Percentiles rank a stretch among this genome's conserved stretches.
phyloP scores from a whole-genome alignment of 257 asterid genomes.

The Lavandula angustifolia region DNA sequence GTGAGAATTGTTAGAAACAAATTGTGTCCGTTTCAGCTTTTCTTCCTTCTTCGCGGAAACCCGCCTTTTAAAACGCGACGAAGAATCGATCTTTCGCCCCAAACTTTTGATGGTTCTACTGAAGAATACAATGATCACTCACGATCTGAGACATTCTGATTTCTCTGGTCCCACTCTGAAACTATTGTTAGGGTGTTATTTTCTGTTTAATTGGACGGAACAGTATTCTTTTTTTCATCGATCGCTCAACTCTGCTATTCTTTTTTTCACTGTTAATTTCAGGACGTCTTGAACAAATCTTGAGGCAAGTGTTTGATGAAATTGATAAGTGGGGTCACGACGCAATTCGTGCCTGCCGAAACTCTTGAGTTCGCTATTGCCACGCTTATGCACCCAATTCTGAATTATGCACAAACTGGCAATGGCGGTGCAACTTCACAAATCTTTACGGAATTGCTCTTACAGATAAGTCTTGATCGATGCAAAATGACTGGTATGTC shows the following conservation, averaged over 20 bases:
- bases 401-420: slow-evolving; percentile 37
- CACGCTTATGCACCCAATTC: slow-evolving; percentile 56
- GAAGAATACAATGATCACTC: slow-evolving; percentile 31
- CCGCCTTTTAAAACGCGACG: slow-evolving; percentile 52
- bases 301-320: slow-evolving; percentile 63
- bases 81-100: slow-evolving; percentile 55
- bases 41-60: slow-evolving; percentile 63
- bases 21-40: slow-evolving; percentile 54
- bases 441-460: slow-evolving; percentile 72
- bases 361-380: slow-evolving; percentile 40
- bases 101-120: slow-evolving; percentile 31
- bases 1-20: slow-evolving; percentile 8
- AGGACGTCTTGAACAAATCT: slow-evolving; percentile 75
- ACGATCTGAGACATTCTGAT: slow-evolving; percentile 55
- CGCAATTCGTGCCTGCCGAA: slow-evolving; percentile 46
- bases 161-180: slow-evolving; percentile 67
- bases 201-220: neutral
- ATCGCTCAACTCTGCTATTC: slow-evolving; percentile 1
- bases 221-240: neutral
- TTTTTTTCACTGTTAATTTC: slow-evolving; percentile 13
- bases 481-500: slow-evolving; percentile 32
- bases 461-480: slow-evolving; percentile 58
- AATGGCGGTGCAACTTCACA: slow-evolving; percentile 48
- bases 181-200: slow-evolving; percentile 57
- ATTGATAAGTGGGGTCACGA: slow-evolving; percentile 64